Evolutionary conservation across 495 filamentous ascomycete species (phyloP), one percentile per base, ranked within the genome.

Genomic region (Xylaria sp.): DNA sequence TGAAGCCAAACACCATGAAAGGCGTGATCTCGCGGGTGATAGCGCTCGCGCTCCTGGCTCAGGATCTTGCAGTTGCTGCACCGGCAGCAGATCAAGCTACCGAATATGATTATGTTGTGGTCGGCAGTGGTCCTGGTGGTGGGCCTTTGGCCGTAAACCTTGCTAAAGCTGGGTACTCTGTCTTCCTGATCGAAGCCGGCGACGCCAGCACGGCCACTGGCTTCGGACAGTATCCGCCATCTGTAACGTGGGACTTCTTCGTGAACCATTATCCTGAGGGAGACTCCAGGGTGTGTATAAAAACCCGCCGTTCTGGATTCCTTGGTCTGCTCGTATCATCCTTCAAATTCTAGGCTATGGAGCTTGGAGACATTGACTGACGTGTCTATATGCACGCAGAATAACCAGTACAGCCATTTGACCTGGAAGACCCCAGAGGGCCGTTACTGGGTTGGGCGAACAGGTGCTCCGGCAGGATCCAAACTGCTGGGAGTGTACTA

Each of bases 151-250:
- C 88, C 2, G 81, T 82, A 37, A 84, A 85, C 53, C 83, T 90
- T 6, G 89, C 88, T n/a, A 82, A 84, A 43, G 86, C 85, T 15
- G 87, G 86, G 14, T 82, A 87, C 72, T 86, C 81, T 37, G 85
- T 86, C 0, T 82, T 90, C 7, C 72, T 91, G 2, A 78, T 90
- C 57, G 88, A 91, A 67, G 86, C 89, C 9, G 89, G 89, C 41
- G 83, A 87, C 69, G 87, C 89, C 44, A 76, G 72, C 71, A 73
- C 76, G 1, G 70, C 74, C 26, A 59, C 58, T 21, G 73, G 74
- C 24, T 75, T 79, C 59, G 79, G 75, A 0, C 67, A 72, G 11
- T 80, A 80, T 67, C 76, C 77, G 29, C 80, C 80, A 4, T 70
- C 77, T n/a, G 73, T 81, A 11, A 80, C 78, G 1, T 81, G 78